phyloP scores from a whole-genome alignment of 176 grass and related monocot species.

The Calamus simplicifolius region DNA sequence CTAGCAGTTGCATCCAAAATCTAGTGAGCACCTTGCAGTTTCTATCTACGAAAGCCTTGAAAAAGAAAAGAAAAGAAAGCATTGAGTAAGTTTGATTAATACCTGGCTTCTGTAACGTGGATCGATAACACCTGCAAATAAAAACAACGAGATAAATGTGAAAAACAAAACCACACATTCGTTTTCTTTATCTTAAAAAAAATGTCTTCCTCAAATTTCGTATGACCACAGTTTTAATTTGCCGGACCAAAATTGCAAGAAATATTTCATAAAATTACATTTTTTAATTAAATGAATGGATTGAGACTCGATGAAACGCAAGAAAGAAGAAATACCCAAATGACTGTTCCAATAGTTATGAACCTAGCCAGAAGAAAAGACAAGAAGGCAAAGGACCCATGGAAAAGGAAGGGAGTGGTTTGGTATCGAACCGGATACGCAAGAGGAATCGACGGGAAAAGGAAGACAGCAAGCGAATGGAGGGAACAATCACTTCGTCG shows the following conservation, averaged over 20 bases:
- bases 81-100: not conserved
- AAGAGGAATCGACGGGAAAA: slow-evolving; percentile 40
- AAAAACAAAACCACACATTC: no score
- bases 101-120: slow-evolving; percentile 62
- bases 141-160: no score
- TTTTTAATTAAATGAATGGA: no score
- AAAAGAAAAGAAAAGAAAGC: not conserved
- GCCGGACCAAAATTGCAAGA: no score
- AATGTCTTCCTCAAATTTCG: no score
- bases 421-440: slow-evolving; percentile 16
- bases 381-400: not conserved
- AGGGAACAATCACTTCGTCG: slow-evolving; percentile 47
- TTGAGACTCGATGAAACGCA: not conserved
- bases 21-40: no score
- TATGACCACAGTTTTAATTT: no score
- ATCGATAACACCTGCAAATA: slow-evolving; percentile 46
- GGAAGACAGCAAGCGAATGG: slow-evolving; percentile 31
- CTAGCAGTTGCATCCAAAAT: no score
- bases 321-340: slow-evolving; percentile 10
- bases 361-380: not conserved
- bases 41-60: not conserved
- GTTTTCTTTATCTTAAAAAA: no score
- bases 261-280: no score
- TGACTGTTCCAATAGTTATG: not conserved
- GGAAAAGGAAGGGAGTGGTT: no score